Conservation (phyloP, 2,329 filamentous ascomycete genomes). For the Ophiostoma ips region DNA sequence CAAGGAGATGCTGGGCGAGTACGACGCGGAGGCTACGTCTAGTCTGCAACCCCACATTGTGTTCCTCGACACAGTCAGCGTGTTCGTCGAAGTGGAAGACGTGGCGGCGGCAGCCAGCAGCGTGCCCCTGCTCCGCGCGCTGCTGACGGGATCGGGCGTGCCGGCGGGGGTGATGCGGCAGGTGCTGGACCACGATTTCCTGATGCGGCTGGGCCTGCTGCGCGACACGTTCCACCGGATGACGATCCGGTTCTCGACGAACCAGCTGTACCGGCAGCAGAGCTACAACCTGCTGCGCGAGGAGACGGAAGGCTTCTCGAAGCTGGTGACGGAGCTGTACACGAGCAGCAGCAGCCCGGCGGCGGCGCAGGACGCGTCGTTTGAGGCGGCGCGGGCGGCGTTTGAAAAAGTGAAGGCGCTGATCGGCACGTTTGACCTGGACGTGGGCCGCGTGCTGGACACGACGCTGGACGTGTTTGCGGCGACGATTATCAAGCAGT, state of each 20-base stretch:
- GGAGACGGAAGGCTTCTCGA: conserved; percentile 93
- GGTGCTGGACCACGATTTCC: conserved; percentile 64
- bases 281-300: conserved; percentile 94
- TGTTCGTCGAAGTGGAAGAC: conserved; percentile 60
- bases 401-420: conserved; percentile 88
- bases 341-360: conserved; percentile 59
- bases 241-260: conserved; percentile 80
- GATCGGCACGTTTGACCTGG: conserved; percentile 92
- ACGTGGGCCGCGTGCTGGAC: conserved; percentile 87
- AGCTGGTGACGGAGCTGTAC: conserved; percentile 90
- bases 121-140: conserved; percentile 42
- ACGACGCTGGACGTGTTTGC: conserved; percentile 93
- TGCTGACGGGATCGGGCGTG: conserved; percentile 61
- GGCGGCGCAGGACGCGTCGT: conserved; percentile 44
- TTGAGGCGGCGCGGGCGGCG: conserved; percentile 68
- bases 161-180: conserved; percentile 60
- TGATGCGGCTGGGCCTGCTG: conserved; percentile 67
- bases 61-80: conserved; percentile 72
- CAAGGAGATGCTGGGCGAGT: conserved; percentile 48
- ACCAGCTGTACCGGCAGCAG: conserved; percentile 84
- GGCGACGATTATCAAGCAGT: conserved; percentile 82
- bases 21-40: too few relatives aligned
- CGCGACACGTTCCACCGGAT: conserved; percentile 72
- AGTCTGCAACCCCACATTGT: conserved; percentile 28
- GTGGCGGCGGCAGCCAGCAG: conserved; percentile 28